Evolutionary conservation across 176 grass and related monocot genomes (phyloP), one percentile per base, ranked within the genome.

Genomic region (Avena insularis): DNA sequence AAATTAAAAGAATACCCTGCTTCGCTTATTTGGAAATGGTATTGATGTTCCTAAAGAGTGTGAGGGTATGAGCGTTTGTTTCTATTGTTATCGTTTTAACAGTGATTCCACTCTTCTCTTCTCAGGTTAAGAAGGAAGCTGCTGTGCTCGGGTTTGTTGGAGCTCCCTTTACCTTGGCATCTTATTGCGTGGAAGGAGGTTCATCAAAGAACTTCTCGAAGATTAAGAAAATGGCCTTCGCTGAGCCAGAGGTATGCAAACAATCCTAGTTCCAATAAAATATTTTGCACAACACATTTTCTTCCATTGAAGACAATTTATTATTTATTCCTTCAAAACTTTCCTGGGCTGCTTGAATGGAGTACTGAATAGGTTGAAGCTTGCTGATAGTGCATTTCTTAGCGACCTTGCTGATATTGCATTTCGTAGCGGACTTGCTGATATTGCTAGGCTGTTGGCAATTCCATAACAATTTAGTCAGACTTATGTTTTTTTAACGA

Each of bases 131-230:
- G 58, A 94, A 89, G 85, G 94, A 96, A 86, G 92, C 97, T 76
- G 97, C 97, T 51, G 97, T 98, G 60, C 88, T 98, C 43, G 97
- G 97, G 45, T 98, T 98, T 94, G 97, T 98, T 78, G 97, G 94
- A 63, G 97, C 97, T 48, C 97, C 97, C 38, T 98, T 98, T 84
- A 98, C 97, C 27, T 77, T 98, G 76, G 97, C 97, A 53, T 98
- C 97, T 81, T 98, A 98, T 88, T 93, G 93, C 19, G 92, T 98
- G 35, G 97, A 98, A 96, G 97, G 97, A 77, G 97, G 97, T 92
- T 98, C 97, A 82, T 98, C 97, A 33, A 98, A 98, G 88, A 91
- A 98, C 73, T 98, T 96, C 55, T 88, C 97, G 25, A 93, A 96
- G 89, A 98, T 98, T 64, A 98, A 98, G 82, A 98, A 87, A 88